Percentiles rank a stretch among this genome's conserved stretches.
Conservation (phyloP, 2,329 filamentous ascomycete species). For the Sphaerostilbella broomeana region DNA sequence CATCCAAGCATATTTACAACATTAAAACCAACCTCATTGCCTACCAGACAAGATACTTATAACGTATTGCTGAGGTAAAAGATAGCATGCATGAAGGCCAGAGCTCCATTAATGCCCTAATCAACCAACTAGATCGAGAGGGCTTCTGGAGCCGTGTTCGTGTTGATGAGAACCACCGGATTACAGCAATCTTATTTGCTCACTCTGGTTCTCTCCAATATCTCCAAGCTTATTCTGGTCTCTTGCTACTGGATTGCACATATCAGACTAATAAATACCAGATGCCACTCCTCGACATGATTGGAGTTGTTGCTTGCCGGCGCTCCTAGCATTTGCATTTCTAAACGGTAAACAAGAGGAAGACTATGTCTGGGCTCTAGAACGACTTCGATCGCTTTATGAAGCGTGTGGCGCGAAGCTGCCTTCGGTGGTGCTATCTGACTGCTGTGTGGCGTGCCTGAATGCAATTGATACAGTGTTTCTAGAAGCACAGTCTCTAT, state of each 20-base stretch:
- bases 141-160: constrained; percentile 18
- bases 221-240: constrained; percentile 16
- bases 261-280: constrained; percentile 22
- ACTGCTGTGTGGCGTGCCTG: constrained; percentile 16
- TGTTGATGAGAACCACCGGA: constrained; percentile 12
- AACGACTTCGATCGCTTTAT: constrained; percentile 16
- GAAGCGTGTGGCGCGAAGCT: constrained; percentile 6
- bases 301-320: constrained; percentile 17
- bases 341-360: constrained; percentile 14
- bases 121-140: constrained; percentile 16
- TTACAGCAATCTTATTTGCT: constrained; percentile 19
- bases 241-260: constrained; percentile 18
- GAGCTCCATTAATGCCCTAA: constrained; percentile 17
- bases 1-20: neutral
- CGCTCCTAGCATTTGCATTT: constrained; percentile 19
- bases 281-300: constrained; percentile 20
- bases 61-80: constrained; percentile 17
- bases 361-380: constrained; percentile 19
- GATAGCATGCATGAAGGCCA: constrained; percentile 14
- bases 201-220: constrained; percentile 19
- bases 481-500: constrained; percentile 4
- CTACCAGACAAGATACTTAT: constrained; percentile 20
- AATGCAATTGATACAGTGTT: constrained; percentile 14
- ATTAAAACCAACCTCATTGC: constrained; percentile 11
- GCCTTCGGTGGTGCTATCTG: constrained; percentile 16